Evolutionary conservation across 805 yeast species (phyloP).

Genomic region (Brettanomyces anomalus): DNA sequence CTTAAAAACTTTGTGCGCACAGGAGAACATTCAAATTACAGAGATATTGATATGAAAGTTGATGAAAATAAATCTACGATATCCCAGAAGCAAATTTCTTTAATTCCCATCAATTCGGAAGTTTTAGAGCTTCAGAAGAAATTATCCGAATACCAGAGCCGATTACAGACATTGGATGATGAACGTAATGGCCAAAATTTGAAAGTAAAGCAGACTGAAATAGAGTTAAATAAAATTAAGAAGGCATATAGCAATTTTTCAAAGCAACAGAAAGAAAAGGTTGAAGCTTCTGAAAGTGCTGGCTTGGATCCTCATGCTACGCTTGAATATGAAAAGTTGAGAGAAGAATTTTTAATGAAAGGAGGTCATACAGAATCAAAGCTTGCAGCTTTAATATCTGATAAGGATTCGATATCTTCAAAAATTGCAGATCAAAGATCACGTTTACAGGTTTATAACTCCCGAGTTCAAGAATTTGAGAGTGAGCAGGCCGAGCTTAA

Average conservation of each 20-base stretch:
- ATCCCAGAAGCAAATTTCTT: constrained; percentile 9
- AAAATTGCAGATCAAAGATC: constrained; percentile 26
- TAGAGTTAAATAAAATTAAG: constrained; percentile 34
- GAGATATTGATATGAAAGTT: constrained; percentile 34
- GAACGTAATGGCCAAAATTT: constrained; percentile 48
- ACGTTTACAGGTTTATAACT: constrained; percentile 27
- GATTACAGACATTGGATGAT: constrained; percentile 37
- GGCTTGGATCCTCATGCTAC: constrained; percentile 40
- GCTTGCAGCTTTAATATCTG: constrained; percentile 35
- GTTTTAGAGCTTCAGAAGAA: constrained; percentile 39
- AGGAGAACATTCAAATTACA: constrained; percentile 36
- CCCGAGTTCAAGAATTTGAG: constrained; percentile 28
- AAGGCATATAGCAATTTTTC: constrained; percentile 15
- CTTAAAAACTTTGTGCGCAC: constrained; percentile 25
- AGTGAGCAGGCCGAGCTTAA: constrained; percentile 23
- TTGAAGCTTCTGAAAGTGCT: constrained; percentile 7
- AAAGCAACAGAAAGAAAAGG: constrained; percentile 6
- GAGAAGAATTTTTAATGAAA: constrained; percentile 44
- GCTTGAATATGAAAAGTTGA: constrained; percentile 47
- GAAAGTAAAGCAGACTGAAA: constrained; percentile 31
- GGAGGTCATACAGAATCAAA: constrained; percentile 53
- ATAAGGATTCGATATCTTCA: constrained; percentile 20
- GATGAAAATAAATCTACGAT: constrained; percentile 29
- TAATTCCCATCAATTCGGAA: constrained; percentile 58
- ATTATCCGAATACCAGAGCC: constrained; percentile 34